phyloP scores from a whole-genome alignment of 768 basidiomycete genomes.

The Chalciporus pseudorubinellus region DNA sequence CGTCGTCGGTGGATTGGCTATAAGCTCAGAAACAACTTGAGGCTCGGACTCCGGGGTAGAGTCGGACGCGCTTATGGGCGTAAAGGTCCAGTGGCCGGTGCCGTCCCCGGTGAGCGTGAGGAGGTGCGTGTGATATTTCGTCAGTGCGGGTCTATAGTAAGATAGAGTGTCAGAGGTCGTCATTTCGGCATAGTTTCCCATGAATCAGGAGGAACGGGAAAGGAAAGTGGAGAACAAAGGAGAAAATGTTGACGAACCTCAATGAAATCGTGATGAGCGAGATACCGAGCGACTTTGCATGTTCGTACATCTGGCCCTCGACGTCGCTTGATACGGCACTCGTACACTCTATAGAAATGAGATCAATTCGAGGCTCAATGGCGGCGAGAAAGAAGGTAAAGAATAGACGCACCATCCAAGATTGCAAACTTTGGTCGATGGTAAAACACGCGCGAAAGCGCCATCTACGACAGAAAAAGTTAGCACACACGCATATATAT shows the following conservation, averaged over 20 bases:
- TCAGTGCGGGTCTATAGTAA: conserved; percentile 64
- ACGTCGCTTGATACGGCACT: conserved; percentile 96
- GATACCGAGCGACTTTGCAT: conserved; percentile 83
- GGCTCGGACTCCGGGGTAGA: background rate
- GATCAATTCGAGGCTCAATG: background rate
- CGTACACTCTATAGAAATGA: conserved; percentile 69
- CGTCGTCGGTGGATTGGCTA: background rate
- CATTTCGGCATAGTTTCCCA: conserved; percentile 24
- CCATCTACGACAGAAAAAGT: conserved; percentile 54
- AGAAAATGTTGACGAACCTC: conserved; percentile 64
- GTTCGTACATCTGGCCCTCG: conserved; percentile 94
- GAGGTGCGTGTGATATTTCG: conserved; percentile 86
- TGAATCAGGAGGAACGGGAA: too few relatives aligned
- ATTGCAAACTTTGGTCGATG: conserved; percentile 81
- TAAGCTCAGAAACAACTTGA: background rate
- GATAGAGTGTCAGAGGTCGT: background rate
- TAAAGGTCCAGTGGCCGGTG: conserved; percentile 67
- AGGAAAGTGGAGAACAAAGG: too few relatives aligned
- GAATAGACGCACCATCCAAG: conserved; percentile 64
- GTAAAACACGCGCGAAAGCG: conserved; percentile 90
- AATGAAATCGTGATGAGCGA: conserved; percentile 92
- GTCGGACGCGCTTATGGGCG: conserved; percentile 40
- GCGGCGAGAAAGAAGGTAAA: background rate
- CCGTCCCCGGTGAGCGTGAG: conserved; percentile 76
- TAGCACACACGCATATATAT: background rate